Percentiles rank a stretch among this genome's conserved stretches.
Evolutionary conservation across 169 alveolate genomes (phyloP).

Genomic region (Plasmodium reichenowi): DNA sequence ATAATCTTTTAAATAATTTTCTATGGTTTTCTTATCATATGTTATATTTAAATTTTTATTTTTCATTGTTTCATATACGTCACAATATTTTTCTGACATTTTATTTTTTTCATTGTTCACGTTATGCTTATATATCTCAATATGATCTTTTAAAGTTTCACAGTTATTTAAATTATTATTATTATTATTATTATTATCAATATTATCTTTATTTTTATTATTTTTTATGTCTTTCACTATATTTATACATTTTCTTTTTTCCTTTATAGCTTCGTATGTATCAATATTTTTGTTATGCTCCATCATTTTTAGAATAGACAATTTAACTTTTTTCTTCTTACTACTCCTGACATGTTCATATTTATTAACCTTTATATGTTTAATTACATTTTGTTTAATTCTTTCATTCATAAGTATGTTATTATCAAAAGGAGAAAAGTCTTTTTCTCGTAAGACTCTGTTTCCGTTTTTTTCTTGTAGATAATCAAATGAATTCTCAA

Average conservation of each 20-base stretch:
- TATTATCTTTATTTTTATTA: background rate
- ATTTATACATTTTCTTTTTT: slow-evolving; percentile 17
- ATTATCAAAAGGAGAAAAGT: slow-evolving; percentile 57
- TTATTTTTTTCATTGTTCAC: background rate
- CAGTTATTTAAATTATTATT: background rate
- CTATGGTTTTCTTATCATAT: slow-evolving; percentile 14
- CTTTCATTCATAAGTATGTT: slow-evolving; percentile 68
- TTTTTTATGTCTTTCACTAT: background rate
- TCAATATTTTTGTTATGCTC: slow-evolving; percentile 41
- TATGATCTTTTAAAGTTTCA: background rate
- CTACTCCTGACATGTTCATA: slow-evolving; percentile 67
- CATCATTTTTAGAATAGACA: slow-evolving; percentile 39
- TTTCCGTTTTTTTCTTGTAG: slow-evolving; percentile 41
- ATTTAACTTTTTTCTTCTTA: slow-evolving; percentile 48
- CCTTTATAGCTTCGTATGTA: slow-evolving; percentile 30
- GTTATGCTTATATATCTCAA: too few relatives aligned
- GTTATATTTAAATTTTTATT: background rate
- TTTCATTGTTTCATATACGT: background rate
- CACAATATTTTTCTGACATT: background rate
- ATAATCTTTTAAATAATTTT: slow-evolving; percentile 18
- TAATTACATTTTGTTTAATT: slow-evolving; percentile 54
- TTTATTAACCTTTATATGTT: slow-evolving; percentile 24
- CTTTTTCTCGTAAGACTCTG: slow-evolving; percentile 2
- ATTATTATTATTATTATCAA: background rate
- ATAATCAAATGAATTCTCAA: slow-evolving; percentile 44